A percentile compares a stretch with the other conserved stretches of the same genome.
phyloP scores from a whole-genome alignment of 2,329 filamentous ascomycete species.

The Colletotrichum sp. region DNA sequence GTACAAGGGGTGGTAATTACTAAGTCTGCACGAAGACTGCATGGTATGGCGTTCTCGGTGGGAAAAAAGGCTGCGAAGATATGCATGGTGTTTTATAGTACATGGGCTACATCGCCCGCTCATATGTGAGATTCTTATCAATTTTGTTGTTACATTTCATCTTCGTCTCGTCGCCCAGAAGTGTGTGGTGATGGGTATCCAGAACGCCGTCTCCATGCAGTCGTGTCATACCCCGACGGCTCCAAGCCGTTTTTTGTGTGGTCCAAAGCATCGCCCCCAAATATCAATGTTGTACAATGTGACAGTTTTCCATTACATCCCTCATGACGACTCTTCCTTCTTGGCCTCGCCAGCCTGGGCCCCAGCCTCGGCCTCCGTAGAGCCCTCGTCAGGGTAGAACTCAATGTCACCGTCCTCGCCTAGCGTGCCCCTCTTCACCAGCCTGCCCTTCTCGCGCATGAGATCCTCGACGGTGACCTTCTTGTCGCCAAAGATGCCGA shows the following conservation, averaged over 20 bases:
- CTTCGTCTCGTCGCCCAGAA: neutral
- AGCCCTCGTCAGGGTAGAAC: constrained; percentile 79
- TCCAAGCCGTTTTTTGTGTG: neutral
- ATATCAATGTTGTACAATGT: neutral
- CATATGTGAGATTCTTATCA: constrained; percentile 7
- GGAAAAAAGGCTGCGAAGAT: neutral
- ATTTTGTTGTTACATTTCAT: constrained; percentile 1
- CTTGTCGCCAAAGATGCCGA: constrained; percentile 77
- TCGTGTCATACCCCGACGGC: neutral
- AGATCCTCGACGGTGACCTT: constrained; percentile 78
- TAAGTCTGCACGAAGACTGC: neutral
- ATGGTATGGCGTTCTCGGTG: constrained; percentile 19
- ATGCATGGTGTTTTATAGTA: constrained; percentile 12
- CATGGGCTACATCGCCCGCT: constrained; percentile 13
- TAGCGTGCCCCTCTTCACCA: constrained; percentile 74
- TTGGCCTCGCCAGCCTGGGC: neutral
- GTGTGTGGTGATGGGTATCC: constrained; percentile 7
- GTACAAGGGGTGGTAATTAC: constrained; percentile 56
- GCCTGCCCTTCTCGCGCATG: constrained; percentile 74
- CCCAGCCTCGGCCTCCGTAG: neutral
- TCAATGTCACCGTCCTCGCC: constrained; percentile 86
- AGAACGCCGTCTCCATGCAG: constrained; percentile 15
- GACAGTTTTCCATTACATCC: neutral
- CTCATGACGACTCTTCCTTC: neutral
- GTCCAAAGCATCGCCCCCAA: neutral